Percentiles rank a stretch among this genome's conserved stretches.
Evolutionary conservation across 352 stramenopile genomes (phyloP).

Genomic region (Phytophthora pseudosyringae): DNA sequence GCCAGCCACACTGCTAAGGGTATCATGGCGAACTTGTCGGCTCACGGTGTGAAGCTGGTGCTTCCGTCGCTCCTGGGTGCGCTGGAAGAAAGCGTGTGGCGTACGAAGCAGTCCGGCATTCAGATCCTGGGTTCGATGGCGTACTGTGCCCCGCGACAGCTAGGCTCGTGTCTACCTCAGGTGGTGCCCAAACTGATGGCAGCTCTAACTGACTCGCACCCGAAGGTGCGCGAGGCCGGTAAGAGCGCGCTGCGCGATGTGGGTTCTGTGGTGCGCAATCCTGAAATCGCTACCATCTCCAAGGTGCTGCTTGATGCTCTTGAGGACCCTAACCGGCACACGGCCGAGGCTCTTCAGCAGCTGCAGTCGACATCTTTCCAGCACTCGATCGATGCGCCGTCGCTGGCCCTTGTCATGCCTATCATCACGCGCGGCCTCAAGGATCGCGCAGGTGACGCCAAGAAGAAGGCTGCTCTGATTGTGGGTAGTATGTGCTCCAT

Average conservation of each 20-base stretch:
- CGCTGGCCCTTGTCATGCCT: constrained; percentile 99
- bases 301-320: constrained; percentile 95
- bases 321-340: constrained; percentile 94
- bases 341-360: constrained; percentile 95
- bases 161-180: constrained; percentile 97
- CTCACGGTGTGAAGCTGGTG: constrained; percentile 99
- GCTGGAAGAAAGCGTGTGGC: constrained; percentile 95
- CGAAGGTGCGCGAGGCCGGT: constrained; percentile 97
- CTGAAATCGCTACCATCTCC: constrained; percentile 98
- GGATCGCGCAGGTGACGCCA: constrained; percentile 96
- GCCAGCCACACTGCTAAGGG: constrained; percentile 94
- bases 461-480: constrained; percentile 99
- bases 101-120: constrained; percentile 99
- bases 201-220: constrained; percentile 98
- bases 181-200: constrained; percentile 98
- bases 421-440: constrained; percentile 98
- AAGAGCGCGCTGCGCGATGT: constrained; percentile 97
- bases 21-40: constrained; percentile 99
- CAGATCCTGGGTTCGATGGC: constrained; percentile 97
- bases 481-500: constrained; percentile 99
- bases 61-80: constrained; percentile 96
- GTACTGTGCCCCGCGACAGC: constrained; percentile 98
- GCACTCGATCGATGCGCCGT: constrained; percentile 99
- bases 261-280: constrained; percentile 98
- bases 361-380: constrained; percentile 98